Evolutionary conservation across 371 early-diverging fungal species (phyloP).

Genomic region (Syncephalis fuscata): DNA sequence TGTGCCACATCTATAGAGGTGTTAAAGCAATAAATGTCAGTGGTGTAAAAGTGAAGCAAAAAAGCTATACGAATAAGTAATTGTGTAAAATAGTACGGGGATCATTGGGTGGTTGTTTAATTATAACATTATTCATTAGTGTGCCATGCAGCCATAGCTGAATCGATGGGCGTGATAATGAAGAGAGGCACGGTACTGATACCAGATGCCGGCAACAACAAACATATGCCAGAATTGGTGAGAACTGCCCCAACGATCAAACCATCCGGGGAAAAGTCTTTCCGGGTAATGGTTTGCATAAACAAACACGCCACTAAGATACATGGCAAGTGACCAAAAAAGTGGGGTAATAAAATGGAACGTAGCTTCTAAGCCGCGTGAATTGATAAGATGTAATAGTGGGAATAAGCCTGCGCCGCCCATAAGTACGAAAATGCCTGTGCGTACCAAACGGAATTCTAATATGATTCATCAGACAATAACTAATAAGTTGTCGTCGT

Average conservation of each 20-base stretch:
- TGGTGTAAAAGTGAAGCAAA: too few relatives aligned
- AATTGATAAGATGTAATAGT: constrained; percentile 24
- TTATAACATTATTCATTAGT: too few relatives aligned
- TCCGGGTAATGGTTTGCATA: constrained; percentile 63
- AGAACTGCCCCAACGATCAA: constrained; percentile 53
- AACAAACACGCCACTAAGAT: constrained; percentile 32
- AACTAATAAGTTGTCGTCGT: too few relatives aligned
- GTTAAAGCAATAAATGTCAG: too few relatives aligned
- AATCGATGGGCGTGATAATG: too few relatives aligned
- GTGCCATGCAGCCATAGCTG: too few relatives aligned
- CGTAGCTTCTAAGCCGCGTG: constrained; percentile 21
- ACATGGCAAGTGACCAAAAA: constrained; percentile 26
- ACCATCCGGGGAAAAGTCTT: constrained; percentile 48
- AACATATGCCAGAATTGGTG: constrained; percentile 70
- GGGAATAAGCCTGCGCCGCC: constrained; percentile 38
- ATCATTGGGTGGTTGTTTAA: too few relatives aligned
- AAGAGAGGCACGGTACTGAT: constrained; percentile 20
- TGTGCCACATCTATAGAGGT: too few relatives aligned
- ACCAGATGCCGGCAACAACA: constrained; percentile 51
- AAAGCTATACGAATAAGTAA: too few relatives aligned
- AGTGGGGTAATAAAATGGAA: constrained; percentile 28
- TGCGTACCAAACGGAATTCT: constrained; percentile 30
- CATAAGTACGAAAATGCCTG: constrained; percentile 39
- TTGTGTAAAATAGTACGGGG: too few relatives aligned
- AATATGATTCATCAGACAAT: too few relatives aligned